Evolutionary conservation across 306 rosid species (phyloP).

Genomic region (Quercus robur): DNA sequence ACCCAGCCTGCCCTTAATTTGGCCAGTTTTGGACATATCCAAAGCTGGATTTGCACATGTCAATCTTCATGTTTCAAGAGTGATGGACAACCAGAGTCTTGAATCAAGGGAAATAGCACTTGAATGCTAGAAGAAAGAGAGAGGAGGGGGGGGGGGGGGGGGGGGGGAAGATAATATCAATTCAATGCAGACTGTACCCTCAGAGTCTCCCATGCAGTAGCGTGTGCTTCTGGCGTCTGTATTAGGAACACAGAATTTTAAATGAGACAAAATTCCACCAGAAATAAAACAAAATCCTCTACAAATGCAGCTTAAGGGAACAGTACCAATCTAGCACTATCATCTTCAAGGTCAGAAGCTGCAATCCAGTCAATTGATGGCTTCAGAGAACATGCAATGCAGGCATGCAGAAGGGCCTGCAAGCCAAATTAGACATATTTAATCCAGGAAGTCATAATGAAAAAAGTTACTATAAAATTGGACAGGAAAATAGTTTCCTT

Average conservation of each 20-base stretch:
- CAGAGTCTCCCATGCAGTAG: slow-evolving; percentile 82
- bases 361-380: slow-evolving; percentile 98
- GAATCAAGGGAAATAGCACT: not conserved
- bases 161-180: not conserved
- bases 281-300: slow-evolving; percentile 14
- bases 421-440: slow-evolving; percentile 22
- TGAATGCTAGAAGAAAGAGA: not conserved
- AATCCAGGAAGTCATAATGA: not conserved
- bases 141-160: too few relatives aligned
- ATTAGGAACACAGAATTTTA: slow-evolving; percentile 24
- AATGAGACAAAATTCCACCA: slow-evolving; percentile 21
- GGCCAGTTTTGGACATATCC: not conserved
- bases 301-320: slow-evolving; percentile 20
- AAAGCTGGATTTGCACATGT: not conserved
- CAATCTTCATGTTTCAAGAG: not conserved
- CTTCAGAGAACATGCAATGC: slow-evolving; percentile 74
- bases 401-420: slow-evolving; percentile 98
- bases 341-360: slow-evolving; percentile 98
- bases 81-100: not conserved
- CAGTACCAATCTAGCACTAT: slow-evolving; percentile 66
- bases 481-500: not conserved
- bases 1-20: not conserved
- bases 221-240: slow-evolving; percentile 90
- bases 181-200: slow-evolving; percentile 46
- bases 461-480: not conserved